These are phyloP conservation scores for Fusarium concolor DNA, from an alignment of 2,329 filamentous ascomycete species.

Conservation along the genomic window DNA sequence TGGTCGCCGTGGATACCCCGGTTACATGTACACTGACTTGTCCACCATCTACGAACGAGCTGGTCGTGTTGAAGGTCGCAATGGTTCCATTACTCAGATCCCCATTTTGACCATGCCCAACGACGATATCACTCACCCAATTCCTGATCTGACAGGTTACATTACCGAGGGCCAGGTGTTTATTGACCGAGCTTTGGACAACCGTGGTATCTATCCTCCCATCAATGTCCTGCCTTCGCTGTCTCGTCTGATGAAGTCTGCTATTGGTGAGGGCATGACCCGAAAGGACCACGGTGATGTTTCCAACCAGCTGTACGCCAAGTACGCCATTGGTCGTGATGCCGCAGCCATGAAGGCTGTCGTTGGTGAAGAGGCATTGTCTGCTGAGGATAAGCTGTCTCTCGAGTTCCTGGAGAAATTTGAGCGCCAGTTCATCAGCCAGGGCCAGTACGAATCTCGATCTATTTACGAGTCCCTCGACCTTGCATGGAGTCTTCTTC, in stretches of 20 bases:
- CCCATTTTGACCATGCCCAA: conserved; percentile 99
- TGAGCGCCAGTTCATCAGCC: conserved; percentile 92
- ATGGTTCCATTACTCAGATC: conserved; percentile 99
- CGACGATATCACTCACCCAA: conserved; percentile 99
- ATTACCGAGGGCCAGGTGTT: conserved; percentile 99
- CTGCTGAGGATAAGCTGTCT: conserved; percentile 95
- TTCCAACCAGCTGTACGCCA: conserved; percentile 99
- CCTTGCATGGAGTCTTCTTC: conserved; percentile 93
- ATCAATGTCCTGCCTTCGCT: conserved; percentile 99
- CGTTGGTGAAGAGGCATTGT: conserved; percentile 96
- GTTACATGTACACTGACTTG: conserved; percentile 99
- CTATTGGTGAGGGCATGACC: conserved; percentile 97
- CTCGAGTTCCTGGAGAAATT: conserved; percentile 99
- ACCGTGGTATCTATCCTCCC: conserved; percentile 97
- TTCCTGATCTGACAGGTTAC: conserved; percentile 98
- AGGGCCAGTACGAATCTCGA: conserved; percentile 92
- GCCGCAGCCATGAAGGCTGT: conserved; percentile 99
- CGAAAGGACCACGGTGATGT: conserved; percentile 98
- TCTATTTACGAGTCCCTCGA: conserved; percentile 94
- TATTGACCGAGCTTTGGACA: conserved; percentile 91
- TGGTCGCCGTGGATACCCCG: conserved; percentile 98
- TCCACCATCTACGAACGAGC: conserved; percentile 99
- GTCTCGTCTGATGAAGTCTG: conserved; percentile 99
- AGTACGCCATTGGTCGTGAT: conserved; percentile 99
- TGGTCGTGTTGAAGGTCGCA: conserved; percentile 94